phyloP scores from a whole-genome alignment of 805 yeast genomes.

The Scheffersomyces ergatensis region DNA sequence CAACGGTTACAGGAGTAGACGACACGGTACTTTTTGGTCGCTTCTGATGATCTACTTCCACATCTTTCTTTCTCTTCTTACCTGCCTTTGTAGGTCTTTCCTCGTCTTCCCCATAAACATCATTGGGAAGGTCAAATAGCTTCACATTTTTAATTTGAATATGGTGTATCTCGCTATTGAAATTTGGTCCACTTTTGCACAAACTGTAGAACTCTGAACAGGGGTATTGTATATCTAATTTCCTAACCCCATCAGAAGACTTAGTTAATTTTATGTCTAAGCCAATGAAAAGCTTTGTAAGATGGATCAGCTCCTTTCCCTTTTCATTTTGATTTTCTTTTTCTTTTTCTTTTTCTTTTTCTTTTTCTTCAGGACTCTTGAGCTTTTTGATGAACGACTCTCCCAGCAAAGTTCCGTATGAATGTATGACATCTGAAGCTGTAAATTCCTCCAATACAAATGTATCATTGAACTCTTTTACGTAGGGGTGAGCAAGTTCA shows the following conservation, averaged over 20 bases:
- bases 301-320: slow-evolving; percentile 35
- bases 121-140: slow-evolving; percentile 76
- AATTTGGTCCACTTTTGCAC: slow-evolving; percentile 72
- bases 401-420: slow-evolving; percentile 60
- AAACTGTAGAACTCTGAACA: slow-evolving; percentile 84
- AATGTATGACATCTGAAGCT: slow-evolving; percentile 47
- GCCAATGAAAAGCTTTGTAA: slow-evolving; percentile 82
- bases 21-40: slow-evolving; percentile 35
- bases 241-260: slow-evolving; percentile 35
- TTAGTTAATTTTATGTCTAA: slow-evolving; percentile 49
- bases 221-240: slow-evolving; percentile 82
- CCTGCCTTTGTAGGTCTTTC: slow-evolving; percentile 55
- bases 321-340: slow-evolving; percentile 2
- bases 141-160: slow-evolving; percentile 65
- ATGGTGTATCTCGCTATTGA: slow-evolving; percentile 56
- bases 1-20: too few relatives aligned
- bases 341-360: slow-evolving; percentile 2
- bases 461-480: slow-evolving; percentile 58
- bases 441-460: background rate
- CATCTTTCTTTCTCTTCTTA: slow-evolving; percentile 30
- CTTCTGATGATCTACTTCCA: slow-evolving; percentile 13
- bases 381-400: slow-evolving; percentile 37
- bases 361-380: slow-evolving; percentile 1
- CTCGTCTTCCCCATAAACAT: slow-evolving; percentile 79
- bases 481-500: slow-evolving; percentile 84